These are phyloP conservation scores for Ministeria vibrans DNA, from an alignment of 78 protist genomes.

Conservation along the genomic window DNA sequence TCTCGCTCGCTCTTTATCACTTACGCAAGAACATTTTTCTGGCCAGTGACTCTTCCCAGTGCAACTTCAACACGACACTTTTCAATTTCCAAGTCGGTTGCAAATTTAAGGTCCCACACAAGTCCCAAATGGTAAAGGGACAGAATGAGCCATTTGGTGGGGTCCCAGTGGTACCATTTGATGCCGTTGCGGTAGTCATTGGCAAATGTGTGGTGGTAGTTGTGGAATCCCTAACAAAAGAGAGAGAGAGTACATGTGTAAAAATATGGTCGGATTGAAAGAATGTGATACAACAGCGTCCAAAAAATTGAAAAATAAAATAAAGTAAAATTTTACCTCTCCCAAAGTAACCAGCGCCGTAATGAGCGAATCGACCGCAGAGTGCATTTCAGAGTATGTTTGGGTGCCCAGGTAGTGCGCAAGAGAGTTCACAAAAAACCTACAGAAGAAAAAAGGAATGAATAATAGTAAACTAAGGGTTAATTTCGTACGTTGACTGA, in stretches of 20 bases:
- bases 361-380: slow-evolving; percentile 53
- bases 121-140: slow-evolving; percentile 39
- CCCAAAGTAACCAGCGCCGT: slow-evolving; percentile 74
- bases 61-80: slow-evolving; percentile 57
- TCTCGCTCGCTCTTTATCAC: not conserved
- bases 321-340: too few species aligned
- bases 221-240: slow-evolving; percentile 87
- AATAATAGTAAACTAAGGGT: too few species aligned
- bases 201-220: slow-evolving; percentile 86
- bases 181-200: slow-evolving; percentile 76
- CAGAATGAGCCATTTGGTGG: slow-evolving; percentile 73
- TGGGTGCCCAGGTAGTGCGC: slow-evolving; percentile 77
- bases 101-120: slow-evolving; percentile 33
- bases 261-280: too few species aligned
- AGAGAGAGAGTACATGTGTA: too few species aligned
- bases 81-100: slow-evolving; percentile 39
- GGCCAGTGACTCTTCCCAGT: slow-evolving; percentile 19
- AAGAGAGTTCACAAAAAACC: slow-evolving; percentile 70
- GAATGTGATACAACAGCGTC: too few species aligned
- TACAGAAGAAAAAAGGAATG: too few species aligned
- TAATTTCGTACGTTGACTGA: slow-evolving; percentile 82
- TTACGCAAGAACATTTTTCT: not conserved
- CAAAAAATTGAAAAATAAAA: too few species aligned
- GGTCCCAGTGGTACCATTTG: slow-evolving; percentile 61
- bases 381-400: slow-evolving; percentile 43